phyloP scores from a whole-genome alignment of 2,329 filamentous ascomycete genomes.

The Diaporthe citri region DNA sequence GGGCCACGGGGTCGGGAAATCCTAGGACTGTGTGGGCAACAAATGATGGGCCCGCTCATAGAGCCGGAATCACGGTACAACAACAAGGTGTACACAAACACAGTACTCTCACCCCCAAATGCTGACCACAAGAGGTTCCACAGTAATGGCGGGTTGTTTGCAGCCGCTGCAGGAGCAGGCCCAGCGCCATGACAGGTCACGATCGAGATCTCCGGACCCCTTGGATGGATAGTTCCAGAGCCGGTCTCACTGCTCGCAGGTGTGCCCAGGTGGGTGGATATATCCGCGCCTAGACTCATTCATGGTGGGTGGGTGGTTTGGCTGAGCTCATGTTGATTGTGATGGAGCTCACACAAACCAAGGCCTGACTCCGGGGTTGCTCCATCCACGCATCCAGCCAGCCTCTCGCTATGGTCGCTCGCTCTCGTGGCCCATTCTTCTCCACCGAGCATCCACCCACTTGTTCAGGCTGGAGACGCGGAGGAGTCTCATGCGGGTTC shows the following conservation, averaged over 20 bases:
- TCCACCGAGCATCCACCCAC: neutral
- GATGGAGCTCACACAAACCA: neutral
- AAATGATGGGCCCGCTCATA: constrained; percentile 22
- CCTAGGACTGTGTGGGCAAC: constrained; percentile 1
- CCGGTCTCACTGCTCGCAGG: constrained; percentile 16
- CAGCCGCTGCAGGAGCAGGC: neutral
- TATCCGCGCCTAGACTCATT: neutral
- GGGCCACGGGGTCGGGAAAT: neutral
- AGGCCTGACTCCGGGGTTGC: neutral
- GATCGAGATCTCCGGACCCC: neutral
- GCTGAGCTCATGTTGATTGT: constrained; percentile 8
- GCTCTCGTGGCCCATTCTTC: neutral
- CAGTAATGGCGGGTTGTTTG: neutral
- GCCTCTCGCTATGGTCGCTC: neutral
- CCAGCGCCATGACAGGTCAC: neutral
- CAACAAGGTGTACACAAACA: neutral
- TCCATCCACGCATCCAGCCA: neutral
- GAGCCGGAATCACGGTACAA: constrained; percentile 14
- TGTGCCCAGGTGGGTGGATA: neutral
- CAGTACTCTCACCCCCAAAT: neutral
- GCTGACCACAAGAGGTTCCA: neutral
- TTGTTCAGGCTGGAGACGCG: constrained; percentile 17
- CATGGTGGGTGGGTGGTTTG: neutral
- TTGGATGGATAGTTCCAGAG: neutral
- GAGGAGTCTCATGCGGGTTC: constrained; percentile 13